Base-by-base conservation (phyloP, 106 monocot species). In the Allium sativum region DNA sequence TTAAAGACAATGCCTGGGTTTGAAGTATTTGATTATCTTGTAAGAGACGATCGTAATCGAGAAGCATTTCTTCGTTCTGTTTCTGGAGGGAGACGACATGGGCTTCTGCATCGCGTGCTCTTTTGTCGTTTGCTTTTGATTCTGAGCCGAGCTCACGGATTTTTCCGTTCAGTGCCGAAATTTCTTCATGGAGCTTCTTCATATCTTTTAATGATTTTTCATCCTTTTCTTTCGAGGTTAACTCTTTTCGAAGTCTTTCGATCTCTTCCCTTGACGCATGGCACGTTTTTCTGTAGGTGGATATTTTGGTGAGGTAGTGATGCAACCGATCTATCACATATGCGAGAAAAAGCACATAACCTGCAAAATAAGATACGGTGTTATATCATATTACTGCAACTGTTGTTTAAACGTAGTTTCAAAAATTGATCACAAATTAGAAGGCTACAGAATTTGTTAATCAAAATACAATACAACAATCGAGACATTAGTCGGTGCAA, bases 21-120 rank as follows among this genome's bases (percentile, higher is more conserved):
- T 93, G 93, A 53, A 88, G 84, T 56, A 82, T 80, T 62, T 93
- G 93, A 65, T 93, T 93, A 66, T 93, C 93, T 65, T 93, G 88
- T 21, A 93, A 56, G 66, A 92, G 60, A 17, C 87, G 81, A 52
- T 92, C 93, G 3, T 93, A 93, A 61, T 93, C 93, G 4, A 93
- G 85, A 42, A 93, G 85, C 19, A 89, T 67, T 52, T 93, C 93
- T 62, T 93, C 88, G 2, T 74, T 79, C 58, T 93, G 93, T 19
- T 89, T 84, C 50, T 78, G 93, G 21, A 93, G 82, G 9, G 84
- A 69, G 1, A 65, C 44, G n/a, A 93, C 93, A 65, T 93, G 88
- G 13, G 77, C 72, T 63, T 89, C 93, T 8, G 93, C 93, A 31
- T 69, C 69, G 10, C 60, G 15, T 8, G 75, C 73, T 8, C 70